Conservation (phyloP, 2,329 filamentous ascomycete genomes). For the Penicillium palitans region DNA sequence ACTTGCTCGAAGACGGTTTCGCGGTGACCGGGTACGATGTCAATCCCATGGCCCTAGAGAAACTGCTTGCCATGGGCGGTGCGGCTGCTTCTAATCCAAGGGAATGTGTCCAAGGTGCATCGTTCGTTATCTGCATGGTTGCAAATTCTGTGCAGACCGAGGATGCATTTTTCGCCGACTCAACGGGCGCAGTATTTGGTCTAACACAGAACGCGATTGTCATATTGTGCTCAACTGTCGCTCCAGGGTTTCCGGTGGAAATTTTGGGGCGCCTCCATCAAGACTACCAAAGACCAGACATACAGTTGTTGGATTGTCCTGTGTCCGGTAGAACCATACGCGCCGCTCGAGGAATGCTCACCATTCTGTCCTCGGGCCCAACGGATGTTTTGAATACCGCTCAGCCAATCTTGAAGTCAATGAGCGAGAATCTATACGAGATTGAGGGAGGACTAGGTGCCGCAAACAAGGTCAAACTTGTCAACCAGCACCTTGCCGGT, state of each 20-base stretch:
- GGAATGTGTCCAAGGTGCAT: conserved; percentile 31
- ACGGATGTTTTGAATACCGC: conserved; percentile 23
- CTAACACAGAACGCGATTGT: conserved; percentile 33
- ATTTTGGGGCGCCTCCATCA: conserved; percentile 23
- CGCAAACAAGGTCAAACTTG: conserved; percentile 59
- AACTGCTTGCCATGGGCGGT: conserved; percentile 29
- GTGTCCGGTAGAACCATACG: conserved; percentile 43
- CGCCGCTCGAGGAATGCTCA: conserved; percentile 40
- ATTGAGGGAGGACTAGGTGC: conserved; percentile 54
- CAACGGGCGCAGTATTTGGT: conserved; percentile 28
- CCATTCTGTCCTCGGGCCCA: conserved; percentile 39
- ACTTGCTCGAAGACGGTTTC: conserved; percentile 36
- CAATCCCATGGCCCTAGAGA: conserved; percentile 31
- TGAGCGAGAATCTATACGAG: conserved; percentile 47
- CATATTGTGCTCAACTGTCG: conserved; percentile 41
- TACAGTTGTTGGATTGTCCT: conserved; percentile 39
- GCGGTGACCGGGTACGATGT: conserved; percentile 12
- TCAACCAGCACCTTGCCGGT: conserved; percentile 60
- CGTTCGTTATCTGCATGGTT: conserved; percentile 41
- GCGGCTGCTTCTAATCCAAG: conserved; percentile 28
- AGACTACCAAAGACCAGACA: conserved; percentile 23
- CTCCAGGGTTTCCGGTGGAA: conserved; percentile 31
- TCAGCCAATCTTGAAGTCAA: conserved; percentile 31
- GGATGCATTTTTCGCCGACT: background rate
- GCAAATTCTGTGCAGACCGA: too few relatives aligned